phyloP scores from a whole-genome alignment of 129 eudicot genomes.

The Lactuca sativa region DNA sequence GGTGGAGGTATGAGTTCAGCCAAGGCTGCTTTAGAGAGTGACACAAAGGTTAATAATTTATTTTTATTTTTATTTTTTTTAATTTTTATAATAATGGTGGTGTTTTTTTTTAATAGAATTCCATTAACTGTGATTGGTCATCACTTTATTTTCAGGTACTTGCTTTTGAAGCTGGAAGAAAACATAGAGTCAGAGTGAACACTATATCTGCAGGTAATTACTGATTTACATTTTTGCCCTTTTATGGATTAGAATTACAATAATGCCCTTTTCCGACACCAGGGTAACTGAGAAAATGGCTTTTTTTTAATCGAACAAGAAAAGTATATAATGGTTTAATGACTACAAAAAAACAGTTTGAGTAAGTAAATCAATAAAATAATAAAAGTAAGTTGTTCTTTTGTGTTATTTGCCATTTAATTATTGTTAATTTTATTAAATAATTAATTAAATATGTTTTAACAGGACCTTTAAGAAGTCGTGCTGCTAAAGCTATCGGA shows the following conservation, averaged over 20 bases:
- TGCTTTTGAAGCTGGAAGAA: conserved; percentile 98
- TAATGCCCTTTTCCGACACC: too few species aligned
- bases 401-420: too few species aligned
- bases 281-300: too few species aligned
- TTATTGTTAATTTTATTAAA: too few species aligned
- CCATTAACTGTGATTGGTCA: conserved; percentile 4
- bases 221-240: too few species aligned
- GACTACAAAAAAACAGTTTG: too few species aligned
- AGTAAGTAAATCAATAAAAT: too few species aligned
- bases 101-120: not conserved
- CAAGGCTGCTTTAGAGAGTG: conserved; percentile 93
- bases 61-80: not conserved
- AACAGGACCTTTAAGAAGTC: conserved; percentile 89
- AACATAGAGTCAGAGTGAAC: conserved; percentile 75
- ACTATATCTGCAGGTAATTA: conserved; percentile 81
- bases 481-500: conserved; percentile 88
- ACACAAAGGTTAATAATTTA: conserved; percentile 52
- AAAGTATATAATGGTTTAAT: too few species aligned
- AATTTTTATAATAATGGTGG: not conserved
- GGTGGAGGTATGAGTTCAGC: conserved; percentile 99
- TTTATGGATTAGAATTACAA: too few species aligned
- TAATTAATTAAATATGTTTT: conserved; percentile 1
- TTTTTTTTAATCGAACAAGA: too few species aligned
- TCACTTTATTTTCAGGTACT: conserved; percentile 50
- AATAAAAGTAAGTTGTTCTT: too few species aligned